These are phyloP conservation scores for Penicillium expansum DNA, from an alignment of 2,329 filamentous ascomycete genomes.

Conservation along the genomic window DNA sequence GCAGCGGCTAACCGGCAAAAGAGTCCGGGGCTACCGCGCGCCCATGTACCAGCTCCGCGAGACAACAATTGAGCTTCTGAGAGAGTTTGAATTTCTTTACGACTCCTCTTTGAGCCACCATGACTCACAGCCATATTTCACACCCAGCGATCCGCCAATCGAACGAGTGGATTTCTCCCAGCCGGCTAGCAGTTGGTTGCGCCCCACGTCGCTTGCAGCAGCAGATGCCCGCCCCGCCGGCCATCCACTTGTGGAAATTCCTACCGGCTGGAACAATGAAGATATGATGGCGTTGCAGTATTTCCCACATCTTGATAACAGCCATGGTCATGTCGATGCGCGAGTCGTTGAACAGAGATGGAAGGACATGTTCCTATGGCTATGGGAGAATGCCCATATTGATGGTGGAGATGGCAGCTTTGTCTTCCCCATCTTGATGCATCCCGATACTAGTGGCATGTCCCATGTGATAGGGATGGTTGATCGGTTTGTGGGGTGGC, in stretches of 20 bases:
- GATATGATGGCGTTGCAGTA: neutral
- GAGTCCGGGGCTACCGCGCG: neutral
- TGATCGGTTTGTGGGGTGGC: neutral
- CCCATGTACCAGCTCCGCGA: neutral
- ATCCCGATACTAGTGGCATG: neutral
- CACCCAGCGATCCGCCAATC: neutral
- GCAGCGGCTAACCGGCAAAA: neutral
- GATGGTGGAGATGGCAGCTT: neutral
- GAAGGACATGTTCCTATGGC: conserved; percentile 56
- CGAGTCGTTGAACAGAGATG: conserved; percentile 57
- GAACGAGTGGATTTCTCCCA: neutral
- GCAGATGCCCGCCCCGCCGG: neutral
- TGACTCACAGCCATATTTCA: neutral
- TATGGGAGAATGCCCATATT: conserved; percentile 39
- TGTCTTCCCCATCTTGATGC: neutral
- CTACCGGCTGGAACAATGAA: neutral
- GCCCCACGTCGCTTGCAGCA: neutral
- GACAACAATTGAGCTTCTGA: neutral
- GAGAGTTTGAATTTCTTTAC: neutral
- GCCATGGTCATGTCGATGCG: conserved; percentile 53
- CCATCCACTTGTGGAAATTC: neutral
- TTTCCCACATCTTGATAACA: neutral
- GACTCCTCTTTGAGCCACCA: neutral
- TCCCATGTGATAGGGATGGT: neutral
- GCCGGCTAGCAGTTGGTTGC: neutral